Base-by-base conservation (phyloP, 2,329 filamentous ascomycete species). In the Aspergillus transmontanensis region DNA sequence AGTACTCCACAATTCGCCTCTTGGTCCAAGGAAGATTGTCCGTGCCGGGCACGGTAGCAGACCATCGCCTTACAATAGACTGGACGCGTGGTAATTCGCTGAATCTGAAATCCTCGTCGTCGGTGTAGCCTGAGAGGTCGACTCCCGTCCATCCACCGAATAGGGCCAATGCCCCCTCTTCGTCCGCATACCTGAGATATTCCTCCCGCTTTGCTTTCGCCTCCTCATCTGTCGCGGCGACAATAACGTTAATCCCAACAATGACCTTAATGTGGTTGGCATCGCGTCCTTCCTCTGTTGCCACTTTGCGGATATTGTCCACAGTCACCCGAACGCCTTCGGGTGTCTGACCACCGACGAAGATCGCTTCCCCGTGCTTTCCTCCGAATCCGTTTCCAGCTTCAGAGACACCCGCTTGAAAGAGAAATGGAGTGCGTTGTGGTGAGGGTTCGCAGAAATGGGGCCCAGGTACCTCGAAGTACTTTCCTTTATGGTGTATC, bases 141-240 rank as follows among this genome's bases (percentile, higher is more conserved):
- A 75, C 5, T 75, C 79, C 79, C 1, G 73, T 73, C 77, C 78
- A 80, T 9, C 78, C 79, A 7, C 79, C 79, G 60, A 81, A 81
- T 1, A 81, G 67, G 0, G 78, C 72, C 4, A 78, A 72, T 0
- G 76, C 73, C 4, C 79, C 78, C 61, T 80, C 78, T 0, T 74
- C 68, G 55, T 80, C 77, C 21, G 73, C 78, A 46, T 79, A 79
- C 21, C 72, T 70, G 23, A 78, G 65, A 32, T 78, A 71, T 21
- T 79, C 72, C 26, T 78, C 68, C 46, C 75, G 77, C 60, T 80
- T 80, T 6, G 72, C 72, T 53, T 76, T 70, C 0, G 79, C 79
- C 45, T 75, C 72, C 36, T 78, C 76, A 53, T 78, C 74, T 9
- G 78, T 80, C 58, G 74, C 74, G 23, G 70, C 79, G 7, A 81